phyloP scores from a whole-genome alignment of 1,284 basidiomycete genomes.

The Lentinula novae-zelandiae region DNA sequence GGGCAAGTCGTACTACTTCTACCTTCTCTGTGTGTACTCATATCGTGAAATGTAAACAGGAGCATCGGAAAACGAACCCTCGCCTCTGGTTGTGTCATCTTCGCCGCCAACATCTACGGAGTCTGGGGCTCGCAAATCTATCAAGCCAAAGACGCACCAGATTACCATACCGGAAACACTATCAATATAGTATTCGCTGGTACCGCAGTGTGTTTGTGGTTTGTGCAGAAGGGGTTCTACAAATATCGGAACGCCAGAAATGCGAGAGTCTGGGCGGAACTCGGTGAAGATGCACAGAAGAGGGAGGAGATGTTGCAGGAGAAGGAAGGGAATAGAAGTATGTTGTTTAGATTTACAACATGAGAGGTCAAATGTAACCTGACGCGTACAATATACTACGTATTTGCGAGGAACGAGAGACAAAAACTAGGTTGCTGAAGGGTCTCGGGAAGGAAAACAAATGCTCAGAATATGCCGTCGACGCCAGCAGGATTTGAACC shows the following conservation, averaged over 20 bases:
- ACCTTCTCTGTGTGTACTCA: neutral
- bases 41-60: conserved; percentile 13
- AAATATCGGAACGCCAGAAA: conserved; percentile 25
- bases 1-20: conserved; percentile 16
- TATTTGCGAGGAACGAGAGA: no score
- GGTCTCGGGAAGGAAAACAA: no score
- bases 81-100: conserved; percentile 34
- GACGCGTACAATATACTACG: no score
- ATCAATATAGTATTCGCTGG: conserved; percentile 34
- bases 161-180: conserved; percentile 32
- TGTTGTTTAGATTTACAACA: conserved; percentile 12
- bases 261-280: conserved; percentile 15
- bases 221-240: conserved; percentile 30
- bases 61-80: conserved; percentile 33
- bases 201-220: conserved; percentile 29
- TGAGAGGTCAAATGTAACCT: no score
- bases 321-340: conserved; percentile 30
- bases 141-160: conserved; percentile 32
- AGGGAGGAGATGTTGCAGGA: conserved; percentile 24
- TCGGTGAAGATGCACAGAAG: conserved; percentile 24
- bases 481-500: no score
- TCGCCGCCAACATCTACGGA: conserved; percentile 29
- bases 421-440: no score
- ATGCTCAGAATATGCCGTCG: conserved; percentile 18
- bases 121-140: conserved; percentile 34